Percentiles rank a stretch among this genome's conserved stretches.
Evolutionary conservation across 192 early-diverging fungal genomes (phyloP).

Genomic region (Entomortierella beljakovae): DNA sequence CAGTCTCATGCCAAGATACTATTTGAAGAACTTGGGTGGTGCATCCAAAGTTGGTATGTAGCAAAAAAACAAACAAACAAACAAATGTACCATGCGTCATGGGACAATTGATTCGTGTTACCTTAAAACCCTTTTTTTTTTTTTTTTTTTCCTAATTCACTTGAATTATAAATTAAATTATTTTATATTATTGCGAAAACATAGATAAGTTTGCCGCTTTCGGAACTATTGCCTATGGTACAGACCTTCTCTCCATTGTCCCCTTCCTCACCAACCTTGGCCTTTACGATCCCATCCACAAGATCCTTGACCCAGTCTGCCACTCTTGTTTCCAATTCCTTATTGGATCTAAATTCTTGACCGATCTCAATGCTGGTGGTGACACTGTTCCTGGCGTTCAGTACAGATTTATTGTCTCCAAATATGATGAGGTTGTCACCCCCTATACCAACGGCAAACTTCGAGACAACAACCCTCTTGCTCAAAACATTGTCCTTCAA

Average conservation of each 20-base stretch:
- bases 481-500: slow-evolving; percentile 34
- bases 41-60: slow-evolving; percentile 38
- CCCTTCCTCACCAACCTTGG: slow-evolving; percentile 23
- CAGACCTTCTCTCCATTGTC: slow-evolving; percentile 14
- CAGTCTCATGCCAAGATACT: slow-evolving; percentile 38
- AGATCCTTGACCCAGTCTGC: slow-evolving; percentile 38
- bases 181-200: too few species aligned
- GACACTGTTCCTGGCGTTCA: slow-evolving; percentile 48
- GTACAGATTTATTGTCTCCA: slow-evolving; percentile 41
- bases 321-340: slow-evolving; percentile 47
- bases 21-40: slow-evolving; percentile 34
- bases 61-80: background rate
- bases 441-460: slow-evolving; percentile 41
- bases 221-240: slow-evolving; percentile 43
- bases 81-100: too few species aligned
- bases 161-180: background rate
- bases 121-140: background rate
- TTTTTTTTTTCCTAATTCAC: background rate
- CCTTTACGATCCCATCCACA: slow-evolving; percentile 25
- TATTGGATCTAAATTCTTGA: slow-evolving; percentile 14
- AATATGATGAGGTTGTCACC: slow-evolving; percentile 41
- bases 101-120: too few species aligned
- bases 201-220: slow-evolving; percentile 47
- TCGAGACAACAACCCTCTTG: slow-evolving; percentile 30
- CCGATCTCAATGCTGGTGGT: slow-evolving; percentile 34